Evolutionary conservation across 108 stramenopile genomes (phyloP).

Genomic region (Thalassiosira profunda): DNA sequence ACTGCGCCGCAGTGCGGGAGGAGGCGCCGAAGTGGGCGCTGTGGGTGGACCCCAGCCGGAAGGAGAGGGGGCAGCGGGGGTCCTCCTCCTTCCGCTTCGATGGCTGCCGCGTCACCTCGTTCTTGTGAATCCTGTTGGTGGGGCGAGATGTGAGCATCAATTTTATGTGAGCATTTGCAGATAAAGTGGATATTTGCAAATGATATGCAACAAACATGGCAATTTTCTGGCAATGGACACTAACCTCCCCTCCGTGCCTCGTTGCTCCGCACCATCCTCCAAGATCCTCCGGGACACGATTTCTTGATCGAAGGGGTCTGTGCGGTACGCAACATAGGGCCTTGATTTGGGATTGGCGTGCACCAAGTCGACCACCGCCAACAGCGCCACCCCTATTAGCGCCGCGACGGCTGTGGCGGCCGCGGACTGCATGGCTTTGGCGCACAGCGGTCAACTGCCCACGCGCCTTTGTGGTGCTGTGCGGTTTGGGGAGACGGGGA

Average conservation of each 20-base stretch:
- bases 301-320: conserved; percentile 71
- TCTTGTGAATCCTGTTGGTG: neutral
- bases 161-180: neutral
- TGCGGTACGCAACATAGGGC: conserved; percentile 87
- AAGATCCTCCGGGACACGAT: conserved; percentile 23
- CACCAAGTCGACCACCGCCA: too few relatives aligned
- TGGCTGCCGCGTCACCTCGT: neutral
- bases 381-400: too few relatives aligned
- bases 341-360: conserved; percentile 65
- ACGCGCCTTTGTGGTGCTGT: too few relatives aligned
- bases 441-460: too few relatives aligned
- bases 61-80: conserved; percentile 69
- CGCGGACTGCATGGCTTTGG: too few relatives aligned
- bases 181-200: too few relatives aligned
- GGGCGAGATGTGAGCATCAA: neutral
- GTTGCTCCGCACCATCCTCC: conserved; percentile 34
- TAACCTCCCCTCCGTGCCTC: neutral
- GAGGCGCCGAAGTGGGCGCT: conserved; percentile 36
- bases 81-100: conserved; percentile 13
- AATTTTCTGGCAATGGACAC: neutral
- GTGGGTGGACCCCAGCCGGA: conserved; percentile 67
- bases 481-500: too few relatives aligned
- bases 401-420: too few relatives aligned
- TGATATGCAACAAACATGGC: too few relatives aligned
- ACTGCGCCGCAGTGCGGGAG: conserved; percentile 2